These are phyloP conservation scores for Leishmania guyanensis DNA, from an alignment of 208 protist genomes.

Conservation along the genomic window DNA sequence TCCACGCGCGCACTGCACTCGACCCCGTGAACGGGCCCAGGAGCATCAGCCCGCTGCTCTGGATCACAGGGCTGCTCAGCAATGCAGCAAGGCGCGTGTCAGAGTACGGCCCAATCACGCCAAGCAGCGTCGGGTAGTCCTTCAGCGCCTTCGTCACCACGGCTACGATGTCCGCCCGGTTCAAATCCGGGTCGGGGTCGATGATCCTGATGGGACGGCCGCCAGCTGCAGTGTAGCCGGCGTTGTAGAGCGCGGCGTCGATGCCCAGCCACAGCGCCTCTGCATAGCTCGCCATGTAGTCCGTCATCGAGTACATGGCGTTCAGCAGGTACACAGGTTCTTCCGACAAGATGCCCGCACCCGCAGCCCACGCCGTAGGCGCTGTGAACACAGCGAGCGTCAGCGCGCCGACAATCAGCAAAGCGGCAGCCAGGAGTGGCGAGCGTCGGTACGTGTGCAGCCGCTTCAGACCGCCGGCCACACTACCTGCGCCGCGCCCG, in stretches of 20 bases:
- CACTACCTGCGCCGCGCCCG: too few relatives aligned
- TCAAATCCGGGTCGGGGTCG: neutral
- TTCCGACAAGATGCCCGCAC: neutral
- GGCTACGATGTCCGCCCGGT: neutral
- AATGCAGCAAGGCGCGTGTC: neutral
- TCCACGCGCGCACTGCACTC: slow-evolving; percentile 25
- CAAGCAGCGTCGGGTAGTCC: slow-evolving; percentile 8
- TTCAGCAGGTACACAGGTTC: slow-evolving; percentile 24
- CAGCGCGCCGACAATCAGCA: neutral
- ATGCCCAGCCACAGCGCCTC: slow-evolving; percentile 26
- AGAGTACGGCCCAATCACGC: slow-evolving; percentile 14
- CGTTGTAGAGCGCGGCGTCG: slow-evolving; percentile 23
- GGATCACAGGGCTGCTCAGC: neutral
- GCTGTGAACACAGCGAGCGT: neutral
- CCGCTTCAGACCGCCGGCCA: too few relatives aligned
- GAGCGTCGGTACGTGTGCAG: too few relatives aligned
- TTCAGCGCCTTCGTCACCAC: slow-evolving; percentile 10
- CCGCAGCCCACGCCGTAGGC: neutral
- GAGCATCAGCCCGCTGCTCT: slow-evolving; percentile 22
- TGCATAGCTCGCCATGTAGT: slow-evolving; percentile 1
- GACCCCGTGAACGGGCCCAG: slow-evolving; percentile 29
- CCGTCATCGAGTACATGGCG: slow-evolving; percentile 14
- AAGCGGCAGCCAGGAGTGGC: neutral
- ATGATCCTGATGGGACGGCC: slow-evolving; percentile 23
- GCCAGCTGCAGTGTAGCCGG: slow-evolving; percentile 10